These are phyloP conservation scores for Hymenoscyphus fraxineus DNA, from an alignment of 2,329 filamentous ascomycete species.

Conservation along the genomic window DNA sequence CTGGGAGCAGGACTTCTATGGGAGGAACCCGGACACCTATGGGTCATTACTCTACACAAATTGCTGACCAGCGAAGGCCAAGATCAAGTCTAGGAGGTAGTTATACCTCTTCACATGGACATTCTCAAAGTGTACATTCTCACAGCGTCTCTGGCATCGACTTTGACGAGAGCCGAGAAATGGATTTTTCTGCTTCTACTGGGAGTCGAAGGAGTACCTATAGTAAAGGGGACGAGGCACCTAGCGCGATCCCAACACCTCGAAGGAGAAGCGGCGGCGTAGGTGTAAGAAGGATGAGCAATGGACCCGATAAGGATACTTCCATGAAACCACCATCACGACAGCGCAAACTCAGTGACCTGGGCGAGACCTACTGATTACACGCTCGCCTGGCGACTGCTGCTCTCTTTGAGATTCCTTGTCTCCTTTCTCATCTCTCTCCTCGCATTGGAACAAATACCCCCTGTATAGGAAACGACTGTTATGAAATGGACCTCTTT, in stretches of 20 bases:
- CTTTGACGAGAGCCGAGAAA: slow-evolving; percentile 29
- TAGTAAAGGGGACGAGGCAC: slow-evolving; percentile 39
- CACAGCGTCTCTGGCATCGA: slow-evolving; percentile 35
- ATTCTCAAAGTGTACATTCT: slow-evolving; percentile 29
- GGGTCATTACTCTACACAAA: slow-evolving; percentile 33
- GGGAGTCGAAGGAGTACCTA: slow-evolving; percentile 41
- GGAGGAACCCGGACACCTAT: slow-evolving; percentile 34
- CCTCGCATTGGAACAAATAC: slow-evolving; percentile 4
- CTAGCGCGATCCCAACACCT: slow-evolving; percentile 47
- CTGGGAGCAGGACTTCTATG: slow-evolving; percentile 33
- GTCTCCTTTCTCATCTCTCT: neutral
- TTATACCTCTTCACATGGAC: slow-evolving; percentile 29
- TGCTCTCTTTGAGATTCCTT: slow-evolving; percentile 1
- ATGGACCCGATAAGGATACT: slow-evolving; percentile 28
- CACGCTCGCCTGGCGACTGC: neutral
- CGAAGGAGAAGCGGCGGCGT: slow-evolving; percentile 48
- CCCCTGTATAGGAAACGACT: slow-evolving; percentile 22
- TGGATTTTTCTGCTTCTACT: slow-evolving; percentile 28
- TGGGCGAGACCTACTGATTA: slow-evolving; percentile 54
- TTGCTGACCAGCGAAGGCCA: slow-evolving; percentile 32
- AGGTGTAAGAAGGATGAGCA: slow-evolving; percentile 28
- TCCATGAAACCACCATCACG: slow-evolving; percentile 29
- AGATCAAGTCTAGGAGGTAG: slow-evolving; percentile 33
- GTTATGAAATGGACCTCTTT: slow-evolving; percentile 12
- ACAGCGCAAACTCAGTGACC: slow-evolving; percentile 47